Evolutionary conservation across 2,329 filamentous ascomycete species (phyloP).

Genomic region (Trematosphaeria pertusa): DNA sequence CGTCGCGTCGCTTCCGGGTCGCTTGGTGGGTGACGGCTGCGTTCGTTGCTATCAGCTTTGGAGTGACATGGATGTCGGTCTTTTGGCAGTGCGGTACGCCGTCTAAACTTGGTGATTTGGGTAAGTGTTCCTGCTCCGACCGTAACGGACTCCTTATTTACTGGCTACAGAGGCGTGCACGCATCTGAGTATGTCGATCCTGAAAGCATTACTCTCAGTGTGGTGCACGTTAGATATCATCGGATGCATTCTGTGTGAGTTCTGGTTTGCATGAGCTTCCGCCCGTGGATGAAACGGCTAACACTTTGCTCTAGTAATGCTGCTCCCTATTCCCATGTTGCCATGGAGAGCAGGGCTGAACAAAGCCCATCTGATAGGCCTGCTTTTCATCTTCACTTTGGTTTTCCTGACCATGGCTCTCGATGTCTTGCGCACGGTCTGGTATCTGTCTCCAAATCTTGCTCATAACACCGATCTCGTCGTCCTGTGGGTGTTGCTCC

Average conservation of each 20-base stretch:
- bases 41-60: conserved; percentile 2
- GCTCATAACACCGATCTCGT: not conserved
- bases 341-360: not conserved
- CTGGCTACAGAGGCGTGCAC: conserved; percentile 2
- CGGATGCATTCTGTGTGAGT: conserved; percentile 3
- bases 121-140: not conserved
- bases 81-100: conserved; percentile 8
- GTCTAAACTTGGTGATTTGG: not conserved
- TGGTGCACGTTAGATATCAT: conserved; percentile 8
- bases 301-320: conserved; percentile 6
- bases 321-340: conserved; percentile 6
- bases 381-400: conserved; percentile 7
- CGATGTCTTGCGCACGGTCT: conserved; percentile 13
- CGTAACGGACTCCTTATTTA: not conserved
- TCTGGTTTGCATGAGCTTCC: not conserved
- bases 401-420: conserved; percentile 9
- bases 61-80: conserved; percentile 1
- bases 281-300: not conserved
- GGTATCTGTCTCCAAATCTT: not conserved
- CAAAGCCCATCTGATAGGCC: conserved; percentile 6
- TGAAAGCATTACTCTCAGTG: not conserved
- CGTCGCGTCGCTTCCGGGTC: not conserved
- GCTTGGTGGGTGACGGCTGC: conserved; percentile 1
- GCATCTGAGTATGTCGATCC: not conserved
- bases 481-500: conserved; percentile 2